Conservation (phyloP, 257 asterid species). For the Scutellaria galericulata region DNA sequence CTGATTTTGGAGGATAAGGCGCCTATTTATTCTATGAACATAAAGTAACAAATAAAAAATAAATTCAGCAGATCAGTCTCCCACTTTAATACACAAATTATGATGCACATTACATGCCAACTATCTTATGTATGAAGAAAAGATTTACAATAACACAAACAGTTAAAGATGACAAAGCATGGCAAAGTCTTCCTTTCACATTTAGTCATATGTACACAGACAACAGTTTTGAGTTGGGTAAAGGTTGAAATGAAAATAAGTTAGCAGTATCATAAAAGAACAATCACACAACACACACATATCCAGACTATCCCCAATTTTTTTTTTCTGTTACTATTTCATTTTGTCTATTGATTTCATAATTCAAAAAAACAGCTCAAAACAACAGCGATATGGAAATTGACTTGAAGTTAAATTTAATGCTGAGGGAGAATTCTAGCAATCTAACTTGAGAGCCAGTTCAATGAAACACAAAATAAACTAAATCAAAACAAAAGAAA, state of each 20-base stretch:
- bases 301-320: not conserved
- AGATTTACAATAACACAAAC: not conserved
- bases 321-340: not conserved
- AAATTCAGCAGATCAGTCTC: slow-evolving; percentile 1
- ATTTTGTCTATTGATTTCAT: not conserved
- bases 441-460: not conserved
- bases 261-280: no score
- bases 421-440: not conserved
- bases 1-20: slow-evolving; percentile 9
- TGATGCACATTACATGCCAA: not conserved
- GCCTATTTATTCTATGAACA: not conserved
- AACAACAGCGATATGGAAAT: not conserved
- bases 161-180: no score
- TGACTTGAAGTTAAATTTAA: not conserved
- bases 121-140: not conserved
- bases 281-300: not conserved
- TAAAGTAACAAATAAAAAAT: not conserved
- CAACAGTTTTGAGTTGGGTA: no score
- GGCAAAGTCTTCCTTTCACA: no score
- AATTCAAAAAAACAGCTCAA: not conserved
- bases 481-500: no score
- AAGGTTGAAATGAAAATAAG: no score
- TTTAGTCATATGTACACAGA: no score
- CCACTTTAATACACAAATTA: not conserved
- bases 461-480: not conserved